phyloP scores from a whole-genome alignment of 345 rosid species.

The Syzygium aqueum region DNA sequence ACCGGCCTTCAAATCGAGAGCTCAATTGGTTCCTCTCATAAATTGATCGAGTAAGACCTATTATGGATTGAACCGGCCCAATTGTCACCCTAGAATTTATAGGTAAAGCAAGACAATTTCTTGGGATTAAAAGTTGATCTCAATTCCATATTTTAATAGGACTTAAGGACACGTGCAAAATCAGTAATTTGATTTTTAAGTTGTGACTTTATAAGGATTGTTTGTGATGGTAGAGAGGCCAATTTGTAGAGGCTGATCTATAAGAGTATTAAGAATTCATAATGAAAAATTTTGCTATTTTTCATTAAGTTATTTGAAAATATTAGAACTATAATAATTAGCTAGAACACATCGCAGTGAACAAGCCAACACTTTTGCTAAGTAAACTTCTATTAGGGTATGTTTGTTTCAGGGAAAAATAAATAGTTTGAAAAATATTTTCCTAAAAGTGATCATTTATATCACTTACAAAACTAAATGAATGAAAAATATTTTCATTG shows the following conservation, averaged over 20 bases:
- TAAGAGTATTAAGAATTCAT: neutral
- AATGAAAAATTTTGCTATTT: neutral
- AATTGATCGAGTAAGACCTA: neutral
- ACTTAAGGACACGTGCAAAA: neutral
- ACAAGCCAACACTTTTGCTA: neutral
- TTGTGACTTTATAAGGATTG: neutral
- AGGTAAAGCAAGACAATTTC: neutral
- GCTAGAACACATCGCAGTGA: neutral
- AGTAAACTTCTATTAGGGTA: neutral
- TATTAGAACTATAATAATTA: neutral
- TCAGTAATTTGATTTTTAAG: neutral
- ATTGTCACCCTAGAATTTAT: neutral
- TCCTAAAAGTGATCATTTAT: too few relatives aligned
- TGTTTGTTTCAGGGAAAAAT: too few relatives aligned
- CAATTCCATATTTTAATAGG: neutral
- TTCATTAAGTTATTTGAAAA: neutral
- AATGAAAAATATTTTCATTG: too few relatives aligned
- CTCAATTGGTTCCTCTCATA: neutral
- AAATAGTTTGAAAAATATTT: too few relatives aligned
- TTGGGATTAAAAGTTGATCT: neutral
- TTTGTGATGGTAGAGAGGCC: neutral
- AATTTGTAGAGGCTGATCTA: neutral
- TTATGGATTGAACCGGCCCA: neutral
- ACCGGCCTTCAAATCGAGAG: neutral
- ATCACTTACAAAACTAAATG: too few relatives aligned